Conservation (phyloP, 2,329 filamentous ascomycete species). For the Fusarium neocosmosporiellum region DNA sequence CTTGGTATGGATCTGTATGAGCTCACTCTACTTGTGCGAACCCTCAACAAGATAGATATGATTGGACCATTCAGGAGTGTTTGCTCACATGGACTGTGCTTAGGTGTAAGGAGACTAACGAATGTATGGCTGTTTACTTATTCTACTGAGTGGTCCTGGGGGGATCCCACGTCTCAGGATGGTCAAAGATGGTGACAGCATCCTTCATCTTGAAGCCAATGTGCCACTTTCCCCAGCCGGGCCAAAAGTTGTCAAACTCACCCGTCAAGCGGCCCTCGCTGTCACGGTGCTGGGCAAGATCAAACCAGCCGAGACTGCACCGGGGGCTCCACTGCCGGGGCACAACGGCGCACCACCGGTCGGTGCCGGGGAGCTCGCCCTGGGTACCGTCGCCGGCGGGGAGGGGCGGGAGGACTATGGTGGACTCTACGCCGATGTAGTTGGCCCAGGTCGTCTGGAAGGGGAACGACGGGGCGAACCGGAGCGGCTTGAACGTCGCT, state of each 20-base stretch:
- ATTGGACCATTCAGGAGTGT: slow-evolving; percentile 15
- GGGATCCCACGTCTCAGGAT: slow-evolving; percentile 44
- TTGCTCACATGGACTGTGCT: background rate
- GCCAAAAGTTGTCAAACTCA: slow-evolving; percentile 59
- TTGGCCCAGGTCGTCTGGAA: slow-evolving; percentile 52
- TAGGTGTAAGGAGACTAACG: background rate
- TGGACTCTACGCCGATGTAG: slow-evolving; percentile 55
- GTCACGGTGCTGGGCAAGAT: slow-evolving; percentile 54
- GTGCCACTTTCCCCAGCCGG: slow-evolving; percentile 57
- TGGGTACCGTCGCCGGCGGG: slow-evolving; percentile 53
- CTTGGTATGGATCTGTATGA: slow-evolving; percentile 22
- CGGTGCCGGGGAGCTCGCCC: slow-evolving; percentile 58
- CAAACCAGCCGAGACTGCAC: slow-evolving; percentile 59
- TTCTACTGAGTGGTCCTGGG: slow-evolving; percentile 39
- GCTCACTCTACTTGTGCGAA: slow-evolving; percentile 12
- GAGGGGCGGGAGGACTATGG: slow-evolving; percentile 61
- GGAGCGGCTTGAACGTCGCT: slow-evolving; percentile 55
- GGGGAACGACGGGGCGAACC: slow-evolving; percentile 57
- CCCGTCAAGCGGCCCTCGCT: slow-evolving; percentile 33
- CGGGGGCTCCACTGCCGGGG: slow-evolving; percentile 46
- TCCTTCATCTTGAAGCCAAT: slow-evolving; percentile 54
- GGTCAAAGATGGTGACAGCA: slow-evolving; percentile 46
- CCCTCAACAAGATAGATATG: slow-evolving; percentile 25
- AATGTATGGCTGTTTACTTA: background rate
- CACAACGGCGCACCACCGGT: slow-evolving; percentile 56